Evolutionary conservation across 83 land plant species (phyloP).

Genomic region (Picea abies): DNA sequence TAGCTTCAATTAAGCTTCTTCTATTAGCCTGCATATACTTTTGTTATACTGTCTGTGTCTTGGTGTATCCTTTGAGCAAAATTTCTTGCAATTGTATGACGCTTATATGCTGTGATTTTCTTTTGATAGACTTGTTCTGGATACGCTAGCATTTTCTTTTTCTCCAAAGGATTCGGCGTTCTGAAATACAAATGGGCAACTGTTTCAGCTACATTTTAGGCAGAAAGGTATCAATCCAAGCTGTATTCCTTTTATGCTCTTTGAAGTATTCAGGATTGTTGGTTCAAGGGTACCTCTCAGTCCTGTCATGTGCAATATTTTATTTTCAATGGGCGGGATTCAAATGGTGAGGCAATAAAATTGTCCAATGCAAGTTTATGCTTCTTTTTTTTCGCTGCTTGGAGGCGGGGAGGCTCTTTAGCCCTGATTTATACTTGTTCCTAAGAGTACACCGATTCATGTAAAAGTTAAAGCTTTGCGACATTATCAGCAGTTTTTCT

Average conservation of each 20-base stretch:
- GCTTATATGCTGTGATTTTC: neutral
- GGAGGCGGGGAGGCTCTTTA: neutral
- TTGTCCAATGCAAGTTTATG: neutral
- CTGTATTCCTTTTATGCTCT: neutral
- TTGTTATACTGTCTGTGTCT: neutral
- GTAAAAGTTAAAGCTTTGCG: neutral
- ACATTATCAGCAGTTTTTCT: neutral
- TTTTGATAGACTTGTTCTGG: conserved; percentile 7
- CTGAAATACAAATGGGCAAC: conserved; percentile 8
- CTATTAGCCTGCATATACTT: neutral
- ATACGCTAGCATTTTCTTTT: conserved; percentile 9
- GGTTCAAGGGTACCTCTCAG: neutral
- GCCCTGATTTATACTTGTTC: neutral
- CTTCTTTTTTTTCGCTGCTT: neutral
- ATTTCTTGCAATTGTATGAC: neutral
- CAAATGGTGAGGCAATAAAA: neutral
- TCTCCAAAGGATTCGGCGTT: neutral
- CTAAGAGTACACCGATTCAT: neutral
- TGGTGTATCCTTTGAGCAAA: neutral
- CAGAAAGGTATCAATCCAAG: conserved; percentile 3
- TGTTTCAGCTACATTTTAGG: neutral
- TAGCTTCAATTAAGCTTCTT: neutral
- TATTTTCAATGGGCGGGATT: neutral
- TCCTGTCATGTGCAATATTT: neutral
- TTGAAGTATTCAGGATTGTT: neutral